These are phyloP conservation scores for Serendipita indica DNA, from an alignment of 768 basidiomycete species.

Conservation along the genomic window DNA sequence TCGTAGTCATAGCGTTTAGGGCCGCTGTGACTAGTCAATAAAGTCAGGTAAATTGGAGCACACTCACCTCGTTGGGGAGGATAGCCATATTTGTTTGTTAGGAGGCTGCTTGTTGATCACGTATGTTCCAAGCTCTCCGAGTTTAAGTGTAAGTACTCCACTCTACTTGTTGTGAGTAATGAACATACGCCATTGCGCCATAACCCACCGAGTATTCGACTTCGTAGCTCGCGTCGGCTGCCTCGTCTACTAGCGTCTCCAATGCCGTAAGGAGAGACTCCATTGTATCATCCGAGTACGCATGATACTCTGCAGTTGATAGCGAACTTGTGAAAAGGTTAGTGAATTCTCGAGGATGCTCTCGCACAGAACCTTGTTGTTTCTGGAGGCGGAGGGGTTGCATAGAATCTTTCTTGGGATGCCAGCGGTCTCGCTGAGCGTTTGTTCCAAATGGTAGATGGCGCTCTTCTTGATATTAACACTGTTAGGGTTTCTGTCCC, in stretches of 20 bases:
- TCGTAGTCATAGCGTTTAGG: constrained; percentile 85
- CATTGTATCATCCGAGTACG: constrained; percentile 64
- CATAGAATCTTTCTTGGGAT: constrained; percentile 7
- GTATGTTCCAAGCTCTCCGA: constrained; percentile 71
- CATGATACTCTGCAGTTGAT: constrained; percentile 52
- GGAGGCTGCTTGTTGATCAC: constrained; percentile 97
- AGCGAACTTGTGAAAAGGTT: constrained; percentile 21
- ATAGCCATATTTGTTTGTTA: constrained; percentile 94
- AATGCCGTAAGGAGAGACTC: constrained; percentile 55
- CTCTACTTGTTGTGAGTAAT: constrained; percentile 33
- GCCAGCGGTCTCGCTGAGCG: no score
- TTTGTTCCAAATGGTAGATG: no score
- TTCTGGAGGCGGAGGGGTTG: constrained; percentile 15
- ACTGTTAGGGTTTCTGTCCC: no score
- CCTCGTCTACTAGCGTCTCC: constrained; percentile 52
- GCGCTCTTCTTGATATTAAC: no score
- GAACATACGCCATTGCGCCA: constrained; percentile 9
- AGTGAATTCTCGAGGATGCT: neutral
- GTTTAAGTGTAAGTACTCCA: constrained; percentile 73
- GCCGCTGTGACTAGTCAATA: constrained; percentile 37
- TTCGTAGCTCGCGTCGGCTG: constrained; percentile 45
- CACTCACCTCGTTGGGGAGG: constrained; percentile 66
- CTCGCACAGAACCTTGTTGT: constrained; percentile 5
- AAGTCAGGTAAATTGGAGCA: neutral
- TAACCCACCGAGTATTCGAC: constrained; percentile 76